A percentile compares a stretch with the other conserved stretches of the same genome.
These are phyloP conservation scores for Mortierella sp. DNA, from an alignment of 371 early-diverging fungal genomes.

Conservation along the genomic window DNA sequence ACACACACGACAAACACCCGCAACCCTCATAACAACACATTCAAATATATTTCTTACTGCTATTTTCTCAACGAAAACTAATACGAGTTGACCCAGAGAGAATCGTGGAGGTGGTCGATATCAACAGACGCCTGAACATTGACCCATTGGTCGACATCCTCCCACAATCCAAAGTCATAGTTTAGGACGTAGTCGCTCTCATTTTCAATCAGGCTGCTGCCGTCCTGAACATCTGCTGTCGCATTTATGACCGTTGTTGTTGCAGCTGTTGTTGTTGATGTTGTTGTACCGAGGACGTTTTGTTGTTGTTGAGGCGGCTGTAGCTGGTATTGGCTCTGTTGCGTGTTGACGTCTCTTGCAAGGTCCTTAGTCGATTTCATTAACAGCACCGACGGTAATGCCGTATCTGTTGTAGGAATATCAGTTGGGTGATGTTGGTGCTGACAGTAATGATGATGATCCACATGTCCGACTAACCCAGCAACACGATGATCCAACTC, in stretches of 20 bases:
- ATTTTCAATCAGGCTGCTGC: not conserved
- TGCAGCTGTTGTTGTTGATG: not conserved
- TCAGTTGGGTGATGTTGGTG: not conserved
- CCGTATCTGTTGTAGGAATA: not conserved
- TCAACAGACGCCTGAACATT: slow-evolving; percentile 16
- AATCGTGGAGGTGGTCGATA: slow-evolving; percentile 34
- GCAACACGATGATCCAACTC: slow-evolving; percentile 23
- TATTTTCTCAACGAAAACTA: not conserved
- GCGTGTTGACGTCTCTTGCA: not conserved
- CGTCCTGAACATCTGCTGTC: not conserved
- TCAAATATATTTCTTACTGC: slow-evolving; percentile 4
- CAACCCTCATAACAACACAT: not conserved
- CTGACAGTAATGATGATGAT: slow-evolving; percentile 4
- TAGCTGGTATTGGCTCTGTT: not conserved
- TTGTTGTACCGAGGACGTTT: too few species aligned
- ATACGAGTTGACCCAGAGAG: slow-evolving; percentile 27
- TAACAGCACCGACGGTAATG: not conserved
- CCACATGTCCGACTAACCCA: slow-evolving; percentile 27
- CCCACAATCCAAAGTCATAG: slow-evolving; percentile 40
- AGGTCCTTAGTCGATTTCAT: not conserved
- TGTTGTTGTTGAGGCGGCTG: not conserved
- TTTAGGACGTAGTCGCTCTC: slow-evolving; percentile 2
- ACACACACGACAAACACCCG: not conserved
- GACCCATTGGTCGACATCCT: slow-evolving; percentile 26
- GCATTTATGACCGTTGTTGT: not conserved